Evolutionary conservation across 2,329 filamentous ascomycete genomes (phyloP), one percentile per base, ranked within the genome.

Genomic region (Leptosphaerulina australis): DNA sequence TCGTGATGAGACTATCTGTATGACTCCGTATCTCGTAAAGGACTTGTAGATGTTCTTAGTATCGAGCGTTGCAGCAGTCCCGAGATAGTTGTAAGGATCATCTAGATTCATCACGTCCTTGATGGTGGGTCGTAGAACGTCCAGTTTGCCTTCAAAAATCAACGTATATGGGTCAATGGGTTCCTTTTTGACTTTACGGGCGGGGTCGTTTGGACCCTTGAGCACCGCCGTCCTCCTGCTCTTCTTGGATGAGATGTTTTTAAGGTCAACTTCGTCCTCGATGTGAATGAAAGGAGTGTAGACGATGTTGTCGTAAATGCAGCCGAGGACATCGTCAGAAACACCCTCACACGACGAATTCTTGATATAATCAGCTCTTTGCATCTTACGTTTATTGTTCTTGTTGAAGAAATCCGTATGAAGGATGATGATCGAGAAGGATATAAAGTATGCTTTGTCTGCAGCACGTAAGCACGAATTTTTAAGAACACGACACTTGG

Each of bases 401-500:
- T 96, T 96, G 79, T 99, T 99, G 83, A 97, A 97, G n/a, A 96
- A 90, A 69, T 99, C 94, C 0, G 94, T 97, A 65, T 99, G 94
- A 25, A 99, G 79, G 61, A 99, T 97, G 52, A 99, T 83, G 48
- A 99, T 85, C 2, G 93, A 97, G 69, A 99, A 99, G 12, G 93
- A 91, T 58, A 97, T 93, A 66, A 97, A 96, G 71, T 97, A 97
- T n/a, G 94, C 92, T 74, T 97, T 91, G 66, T 97, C 94, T 63
- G 59, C 40, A 28, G 8, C 11, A 18, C 21, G 55, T 73, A 52
- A 71, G 64, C 47, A 20, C 22, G n/a, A 11, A 12, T 1, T 2
- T 15, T n/a, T 24, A 2, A 28, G 4, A 17, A 39, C 1, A n/a
- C 7, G 9, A 11, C n/a, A 14, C 8, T n/a, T 17, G 6, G 2